These are phyloP conservation scores for Neurospora sublineolata DNA, from an alignment of 495 filamentous ascomycete species.

Conservation along the genomic window DNA sequence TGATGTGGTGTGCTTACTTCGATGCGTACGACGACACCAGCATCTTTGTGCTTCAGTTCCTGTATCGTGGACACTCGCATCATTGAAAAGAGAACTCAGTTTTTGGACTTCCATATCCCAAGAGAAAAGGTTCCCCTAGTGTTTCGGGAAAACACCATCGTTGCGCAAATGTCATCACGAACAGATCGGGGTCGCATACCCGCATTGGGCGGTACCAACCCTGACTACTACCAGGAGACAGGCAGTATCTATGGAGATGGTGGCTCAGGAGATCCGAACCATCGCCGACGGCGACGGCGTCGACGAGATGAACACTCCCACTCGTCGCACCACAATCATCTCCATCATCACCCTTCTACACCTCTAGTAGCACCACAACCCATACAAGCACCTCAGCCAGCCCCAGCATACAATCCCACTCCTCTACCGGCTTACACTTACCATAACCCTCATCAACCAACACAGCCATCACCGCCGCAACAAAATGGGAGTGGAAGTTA, in stretches of 20 bases:
- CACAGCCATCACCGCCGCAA: background rate
- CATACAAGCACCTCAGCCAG: background rate
- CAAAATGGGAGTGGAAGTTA: background rate
- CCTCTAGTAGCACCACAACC: background rate
- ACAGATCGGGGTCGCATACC: background rate
- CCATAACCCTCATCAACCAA: background rate
- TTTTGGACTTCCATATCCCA: background rate
- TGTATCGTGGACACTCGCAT: background rate
- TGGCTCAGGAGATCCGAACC: background rate
- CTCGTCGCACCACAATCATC: background rate
- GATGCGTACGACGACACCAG: background rate
- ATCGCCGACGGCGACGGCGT: background rate
- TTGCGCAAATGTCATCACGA: background rate
- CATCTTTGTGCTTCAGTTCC: background rate
- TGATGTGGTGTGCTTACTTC: background rate
- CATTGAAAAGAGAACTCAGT: background rate
- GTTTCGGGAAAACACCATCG: background rate
- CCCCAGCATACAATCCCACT: background rate
- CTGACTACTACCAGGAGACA: slow-evolving; percentile 12
- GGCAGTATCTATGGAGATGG: slow-evolving; percentile 2
- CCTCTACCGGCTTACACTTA: background rate
- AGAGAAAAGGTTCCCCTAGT: background rate
- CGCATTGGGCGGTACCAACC: slow-evolving; percentile 5
- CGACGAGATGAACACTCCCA: background rate
- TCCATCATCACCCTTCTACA: background rate